Evolutionary conservation across 2,329 filamentous ascomycete species (phyloP).

Genomic region (Diplocarpon rosae): DNA sequence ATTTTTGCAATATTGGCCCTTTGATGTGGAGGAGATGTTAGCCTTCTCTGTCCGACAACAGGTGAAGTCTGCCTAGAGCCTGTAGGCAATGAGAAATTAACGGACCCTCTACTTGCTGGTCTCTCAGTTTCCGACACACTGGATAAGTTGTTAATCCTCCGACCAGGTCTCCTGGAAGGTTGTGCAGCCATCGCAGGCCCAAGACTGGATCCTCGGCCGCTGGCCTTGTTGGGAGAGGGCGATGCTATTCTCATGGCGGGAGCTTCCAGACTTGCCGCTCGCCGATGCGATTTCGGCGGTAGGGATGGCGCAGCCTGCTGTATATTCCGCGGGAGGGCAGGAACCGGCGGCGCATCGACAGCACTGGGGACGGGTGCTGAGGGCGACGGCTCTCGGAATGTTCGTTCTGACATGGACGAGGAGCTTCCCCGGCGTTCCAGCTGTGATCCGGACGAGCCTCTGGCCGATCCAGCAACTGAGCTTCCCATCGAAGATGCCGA

Average conservation of each 20-base stretch:
- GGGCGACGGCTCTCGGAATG: slow-evolving; percentile 71
- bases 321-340: slow-evolving; percentile 51
- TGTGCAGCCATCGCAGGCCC: slow-evolving; percentile 13
- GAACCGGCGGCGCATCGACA: slow-evolving; percentile 59
- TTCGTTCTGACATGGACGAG: slow-evolving; percentile 78
- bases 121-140: slow-evolving; percentile 32
- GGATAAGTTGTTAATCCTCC: slow-evolving; percentile 20
- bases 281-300: slow-evolving; percentile 21
- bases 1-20: slow-evolving; percentile 21
- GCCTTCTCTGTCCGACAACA: slow-evolving; percentile 18
- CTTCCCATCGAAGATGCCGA: slow-evolving; percentile 60
- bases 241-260: slow-evolving; percentile 24
- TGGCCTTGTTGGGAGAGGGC: slow-evolving; percentile 21
- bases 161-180: slow-evolving; percentile 16
- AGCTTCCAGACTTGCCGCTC: slow-evolving; percentile 31
- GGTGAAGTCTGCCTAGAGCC: slow-evolving; percentile 24
- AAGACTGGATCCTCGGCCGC: slow-evolving; percentile 25
- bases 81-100: slow-evolving; percentile 45
- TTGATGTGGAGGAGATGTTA: slow-evolving; percentile 25
- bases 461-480: slow-evolving; percentile 31
- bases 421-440: slow-evolving; percentile 59
- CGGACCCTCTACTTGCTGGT: slow-evolving; percentile 31
- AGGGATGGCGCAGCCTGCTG: slow-evolving; percentile 22
- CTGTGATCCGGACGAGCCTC: slow-evolving; percentile 30
- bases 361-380: slow-evolving; percentile 29